Evolutionary conservation across 2,329 filamentous ascomycete species (phyloP).

Genomic region (Blastomyces silverae): DNA sequence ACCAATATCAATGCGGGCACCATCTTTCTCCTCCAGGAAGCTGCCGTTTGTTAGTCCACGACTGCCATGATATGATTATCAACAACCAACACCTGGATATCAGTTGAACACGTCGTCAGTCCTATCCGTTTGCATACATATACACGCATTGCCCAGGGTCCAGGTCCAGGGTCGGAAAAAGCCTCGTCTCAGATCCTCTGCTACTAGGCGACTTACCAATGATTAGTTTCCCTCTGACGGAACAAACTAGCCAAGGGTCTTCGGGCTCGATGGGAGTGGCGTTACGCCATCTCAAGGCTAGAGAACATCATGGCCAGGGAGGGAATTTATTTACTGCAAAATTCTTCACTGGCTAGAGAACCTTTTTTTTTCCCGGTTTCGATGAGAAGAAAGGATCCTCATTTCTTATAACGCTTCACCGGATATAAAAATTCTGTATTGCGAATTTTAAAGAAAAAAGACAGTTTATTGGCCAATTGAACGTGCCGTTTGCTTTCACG

Average conservation of each 20-base stretch:
- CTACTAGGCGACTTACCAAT: not conserved
- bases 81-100: no score
- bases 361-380: no score
- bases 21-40: no score
- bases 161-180: not conserved
- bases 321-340: not conserved
- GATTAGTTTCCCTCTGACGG: no score
- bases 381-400: not conserved
- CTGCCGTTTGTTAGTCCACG: no score
- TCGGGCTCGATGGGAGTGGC: constrained; percentile 7
- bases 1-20: no score
- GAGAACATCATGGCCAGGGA: no score
- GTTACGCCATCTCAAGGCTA: constrained; percentile 1
- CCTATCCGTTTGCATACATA: not conserved
- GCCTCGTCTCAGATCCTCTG: not conserved
- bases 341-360: not conserved
- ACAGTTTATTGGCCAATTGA: not conserved
- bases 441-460: not conserved
- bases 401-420: not conserved
- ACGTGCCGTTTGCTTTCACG: not conserved
- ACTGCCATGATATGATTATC: no score
- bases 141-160: no score
- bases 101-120: not conserved
- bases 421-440: not conserved
- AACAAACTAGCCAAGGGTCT: not conserved